A percentile compares a stretch with the other conserved stretches of the same genome.
These are phyloP conservation scores for Staphylotrichum longicolle DNA, from an alignment of 495 filamentous ascomycete species.

Conservation along the genomic window DNA sequence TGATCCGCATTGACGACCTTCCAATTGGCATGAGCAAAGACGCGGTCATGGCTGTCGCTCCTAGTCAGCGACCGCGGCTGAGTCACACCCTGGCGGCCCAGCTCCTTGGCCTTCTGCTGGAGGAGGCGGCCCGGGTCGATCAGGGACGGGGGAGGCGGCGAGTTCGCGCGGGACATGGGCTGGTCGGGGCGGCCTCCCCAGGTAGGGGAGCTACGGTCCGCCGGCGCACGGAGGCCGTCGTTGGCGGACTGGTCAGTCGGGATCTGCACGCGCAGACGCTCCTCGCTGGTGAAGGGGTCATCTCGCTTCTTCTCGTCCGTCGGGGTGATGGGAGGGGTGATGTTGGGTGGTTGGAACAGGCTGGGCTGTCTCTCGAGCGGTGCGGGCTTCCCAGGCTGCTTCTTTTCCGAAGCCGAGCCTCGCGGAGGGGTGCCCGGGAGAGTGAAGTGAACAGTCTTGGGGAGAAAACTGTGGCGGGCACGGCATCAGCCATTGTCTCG, in stretches of 20 bases:
- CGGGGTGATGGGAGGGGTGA: conserved; percentile 58
- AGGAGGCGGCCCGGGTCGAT: conserved; percentile 56
- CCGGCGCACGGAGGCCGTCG: conserved; percentile 46
- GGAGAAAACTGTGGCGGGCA: conserved; percentile 64
- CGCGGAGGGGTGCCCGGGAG: conserved; percentile 41
- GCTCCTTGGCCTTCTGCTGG: conserved; percentile 52
- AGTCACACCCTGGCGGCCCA: conserved; percentile 47
- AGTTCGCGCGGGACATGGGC: conserved; percentile 65
- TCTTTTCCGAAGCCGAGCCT: conserved; percentile 37
- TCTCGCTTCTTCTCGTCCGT: conserved; percentile 54
- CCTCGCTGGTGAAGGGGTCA: conserved; percentile 59
- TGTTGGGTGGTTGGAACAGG: conserved; percentile 41
- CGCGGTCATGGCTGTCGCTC: conserved; percentile 60
- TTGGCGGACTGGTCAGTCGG: conserved; percentile 33
- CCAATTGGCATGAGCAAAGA: conserved; percentile 70
- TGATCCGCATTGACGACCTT: conserved; percentile 79
- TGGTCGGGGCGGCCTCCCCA: conserved; percentile 73
- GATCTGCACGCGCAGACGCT: conserved; percentile 47
- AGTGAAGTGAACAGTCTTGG: conserved; percentile 81
- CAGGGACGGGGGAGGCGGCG: conserved; percentile 69
- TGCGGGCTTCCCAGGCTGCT: conserved; percentile 30
- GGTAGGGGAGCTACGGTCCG: conserved; percentile 63
- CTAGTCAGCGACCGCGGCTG: conserved; percentile 44
- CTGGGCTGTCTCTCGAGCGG: conserved; percentile 42
- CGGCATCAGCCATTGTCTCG: not conserved